phyloP scores from a whole-genome alignment of 1,139 yeast species.

The Petasospora rhodanensis region DNA sequence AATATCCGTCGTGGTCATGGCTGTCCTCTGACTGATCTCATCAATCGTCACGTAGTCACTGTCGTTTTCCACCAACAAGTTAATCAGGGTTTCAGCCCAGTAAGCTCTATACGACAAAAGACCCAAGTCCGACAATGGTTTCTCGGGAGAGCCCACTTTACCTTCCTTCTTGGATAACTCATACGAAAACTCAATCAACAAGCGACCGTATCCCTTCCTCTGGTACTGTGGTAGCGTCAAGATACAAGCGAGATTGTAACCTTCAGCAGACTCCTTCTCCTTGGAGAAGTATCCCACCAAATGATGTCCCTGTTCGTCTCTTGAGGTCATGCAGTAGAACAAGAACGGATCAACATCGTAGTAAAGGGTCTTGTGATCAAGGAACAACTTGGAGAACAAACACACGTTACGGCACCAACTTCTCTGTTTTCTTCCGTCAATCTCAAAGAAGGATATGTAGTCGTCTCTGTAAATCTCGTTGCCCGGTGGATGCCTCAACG shows the following conservation, averaged over 20 bases:
- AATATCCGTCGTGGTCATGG: constrained; percentile 97
- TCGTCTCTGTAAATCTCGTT: constrained; percentile 94
- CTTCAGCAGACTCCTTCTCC: constrained; percentile 93
- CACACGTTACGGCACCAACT: constrained; percentile 97
- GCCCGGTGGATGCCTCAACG: constrained; percentile 94
- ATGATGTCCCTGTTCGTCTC: constrained; percentile 88
- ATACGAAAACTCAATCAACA: constrained; percentile 89
- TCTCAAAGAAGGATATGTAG: constrained; percentile 82
- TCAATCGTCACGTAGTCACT: constrained; percentile 78
- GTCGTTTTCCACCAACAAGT: constrained; percentile 61
- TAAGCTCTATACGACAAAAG: constrained; percentile 88
- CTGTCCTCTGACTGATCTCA: constrained; percentile 77
- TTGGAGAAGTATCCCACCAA: constrained; percentile 94
- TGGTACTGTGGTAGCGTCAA: constrained; percentile 94
- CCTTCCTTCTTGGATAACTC: constrained; percentile 83
- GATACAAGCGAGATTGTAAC: constrained; percentile 96
- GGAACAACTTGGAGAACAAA: constrained; percentile 76
- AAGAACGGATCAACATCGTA: constrained; percentile 97
- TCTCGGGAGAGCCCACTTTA: constrained; percentile 94
- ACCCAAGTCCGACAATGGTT: constrained; percentile 94
- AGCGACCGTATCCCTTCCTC: constrained; percentile 87
- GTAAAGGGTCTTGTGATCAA: constrained; percentile 92
- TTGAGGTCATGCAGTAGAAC: constrained; percentile 89
- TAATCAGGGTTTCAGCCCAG: constrained; percentile 90
- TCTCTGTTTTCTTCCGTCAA: constrained; percentile 92